Evolutionary conservation across 2,329 filamentous ascomycete genomes (phyloP).

Genomic region (Onygenales sp.): DNA sequence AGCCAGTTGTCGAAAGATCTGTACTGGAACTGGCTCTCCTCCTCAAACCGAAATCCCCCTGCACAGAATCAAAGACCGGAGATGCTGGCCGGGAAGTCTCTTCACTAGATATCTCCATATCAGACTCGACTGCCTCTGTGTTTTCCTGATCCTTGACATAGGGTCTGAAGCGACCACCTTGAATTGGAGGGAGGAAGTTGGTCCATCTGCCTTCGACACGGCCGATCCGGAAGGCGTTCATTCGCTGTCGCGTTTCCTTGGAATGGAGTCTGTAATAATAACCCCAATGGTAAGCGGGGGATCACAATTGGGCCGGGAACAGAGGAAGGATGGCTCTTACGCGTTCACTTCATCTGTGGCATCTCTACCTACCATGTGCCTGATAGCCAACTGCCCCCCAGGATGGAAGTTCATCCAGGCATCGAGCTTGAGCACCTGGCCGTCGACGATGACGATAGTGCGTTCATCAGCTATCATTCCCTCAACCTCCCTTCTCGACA

Average conservation of each 20-base stretch:
- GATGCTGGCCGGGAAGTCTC: slow-evolving; percentile 48
- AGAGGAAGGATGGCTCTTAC: slow-evolving; percentile 41
- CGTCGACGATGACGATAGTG: slow-evolving; percentile 69
- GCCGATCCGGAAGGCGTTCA: slow-evolving; percentile 76
- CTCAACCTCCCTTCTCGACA: slow-evolving; percentile 61
- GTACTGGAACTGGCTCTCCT: slow-evolving; percentile 16
- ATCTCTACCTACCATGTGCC: slow-evolving; percentile 87
- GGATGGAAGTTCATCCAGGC: slow-evolving; percentile 84
- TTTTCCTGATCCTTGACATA: slow-evolving; percentile 36
- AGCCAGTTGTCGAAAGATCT: neutral
- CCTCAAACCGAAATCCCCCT: slow-evolving; percentile 27
- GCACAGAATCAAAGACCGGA: slow-evolving; percentile 48
- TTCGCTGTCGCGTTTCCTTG: slow-evolving; percentile 59
- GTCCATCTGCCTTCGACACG: slow-evolving; percentile 68
- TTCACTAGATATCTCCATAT: slow-evolving; percentile 33
- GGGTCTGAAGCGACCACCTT: slow-evolving; percentile 67
- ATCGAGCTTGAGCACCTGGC: slow-evolving; percentile 75
- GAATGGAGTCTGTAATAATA: slow-evolving; percentile 63
- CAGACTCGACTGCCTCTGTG: slow-evolving; percentile 25
- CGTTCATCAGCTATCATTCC: slow-evolving; percentile 72
- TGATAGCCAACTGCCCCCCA: slow-evolving; percentile 79
- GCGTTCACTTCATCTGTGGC: slow-evolving; percentile 87
- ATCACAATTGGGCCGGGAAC: neutral
- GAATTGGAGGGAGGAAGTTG: slow-evolving; percentile 84
- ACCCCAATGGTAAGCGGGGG: slow-evolving; percentile 10